Percentiles rank a stretch among this genome's conserved stretches.
These are phyloP conservation scores for Pichia thaimueangensis DNA, from an alignment of 805 yeast genomes.

Conservation along the genomic window DNA sequence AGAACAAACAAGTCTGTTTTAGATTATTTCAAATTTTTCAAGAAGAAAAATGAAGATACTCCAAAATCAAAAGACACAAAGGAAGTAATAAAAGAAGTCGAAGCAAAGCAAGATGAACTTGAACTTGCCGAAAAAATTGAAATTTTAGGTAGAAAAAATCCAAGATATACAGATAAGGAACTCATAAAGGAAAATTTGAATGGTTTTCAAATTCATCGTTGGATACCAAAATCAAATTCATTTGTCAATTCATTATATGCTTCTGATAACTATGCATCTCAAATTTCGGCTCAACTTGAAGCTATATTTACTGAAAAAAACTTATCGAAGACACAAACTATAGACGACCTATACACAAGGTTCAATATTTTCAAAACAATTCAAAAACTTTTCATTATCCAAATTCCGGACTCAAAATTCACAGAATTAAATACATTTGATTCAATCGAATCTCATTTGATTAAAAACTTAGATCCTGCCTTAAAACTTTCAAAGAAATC, in stretches of 20 bases:
- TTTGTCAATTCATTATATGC: constrained; percentile 12
- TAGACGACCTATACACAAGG: constrained; percentile 39
- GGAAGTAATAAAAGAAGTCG: constrained; percentile 28
- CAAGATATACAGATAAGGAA: constrained; percentile 20
- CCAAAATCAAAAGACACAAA: constrained; percentile 19
- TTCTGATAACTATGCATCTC: constrained; percentile 9
- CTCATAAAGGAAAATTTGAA: constrained; percentile 20
- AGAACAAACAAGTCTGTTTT: constrained; percentile 19
- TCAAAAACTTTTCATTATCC: constrained; percentile 42
- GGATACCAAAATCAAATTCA: constrained; percentile 27
- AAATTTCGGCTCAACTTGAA: constrained; percentile 15
- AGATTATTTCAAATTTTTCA: constrained; percentile 30
- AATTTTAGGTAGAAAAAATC: constrained; percentile 28
- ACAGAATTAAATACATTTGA: constrained; percentile 35
- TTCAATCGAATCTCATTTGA: constrained; percentile 34
- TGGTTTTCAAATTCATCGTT: constrained; percentile 26
- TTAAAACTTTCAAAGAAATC: constrained; percentile 42
- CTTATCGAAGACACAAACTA: background rate
- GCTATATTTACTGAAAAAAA: constrained; percentile 9
- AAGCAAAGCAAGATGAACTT: constrained; percentile 17
- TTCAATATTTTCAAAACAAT: constrained; percentile 44
- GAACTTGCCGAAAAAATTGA: constrained; percentile 18
- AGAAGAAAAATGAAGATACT: constrained; percentile 12
- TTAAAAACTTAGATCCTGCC: constrained; percentile 31
- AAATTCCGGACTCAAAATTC: constrained; percentile 47